These are phyloP conservation scores for Yamadazyma akitaensis DNA, from an alignment of 805 yeast species.

Conservation along the genomic window DNA sequence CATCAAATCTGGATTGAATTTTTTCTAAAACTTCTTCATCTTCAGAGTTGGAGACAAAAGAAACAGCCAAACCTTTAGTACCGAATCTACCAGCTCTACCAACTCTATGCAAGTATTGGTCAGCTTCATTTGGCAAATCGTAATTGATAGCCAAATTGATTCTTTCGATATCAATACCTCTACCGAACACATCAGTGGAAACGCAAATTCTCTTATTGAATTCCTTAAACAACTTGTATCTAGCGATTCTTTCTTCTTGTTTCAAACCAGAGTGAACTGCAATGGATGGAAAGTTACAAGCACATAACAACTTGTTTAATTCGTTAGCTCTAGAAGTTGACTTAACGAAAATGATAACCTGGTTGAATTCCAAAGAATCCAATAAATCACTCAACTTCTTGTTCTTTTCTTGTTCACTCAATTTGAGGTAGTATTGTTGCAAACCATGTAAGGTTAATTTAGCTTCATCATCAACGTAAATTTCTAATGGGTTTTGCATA, in stretches of 20 bases:
- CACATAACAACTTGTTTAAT: slow-evolving; percentile 82
- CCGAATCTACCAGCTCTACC: slow-evolving; percentile 99
- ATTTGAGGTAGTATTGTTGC: slow-evolving; percentile 92
- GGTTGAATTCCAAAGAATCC: slow-evolving; percentile 94
- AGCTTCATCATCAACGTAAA: slow-evolving; percentile 96
- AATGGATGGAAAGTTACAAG: slow-evolving; percentile 94
- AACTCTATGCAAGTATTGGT: slow-evolving; percentile 97
- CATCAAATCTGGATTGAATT: slow-evolving; percentile 97
- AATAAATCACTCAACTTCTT: slow-evolving; percentile 86
- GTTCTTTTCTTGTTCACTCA: slow-evolving; percentile 90
- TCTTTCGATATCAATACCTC: slow-evolving; percentile 99
- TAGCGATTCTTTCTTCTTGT: slow-evolving; percentile 96
- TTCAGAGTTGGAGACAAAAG: slow-evolving; percentile 79
- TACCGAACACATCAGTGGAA: slow-evolving; percentile 96
- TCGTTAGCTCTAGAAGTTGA: slow-evolving; percentile 90
- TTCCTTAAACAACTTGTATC: slow-evolving; percentile 95
- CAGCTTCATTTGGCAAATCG: slow-evolving; percentile 94
- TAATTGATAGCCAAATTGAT: slow-evolving; percentile 96
- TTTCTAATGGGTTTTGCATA: slow-evolving; percentile 96
- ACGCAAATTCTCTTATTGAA: slow-evolving; percentile 98
- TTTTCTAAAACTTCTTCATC: slow-evolving; percentile 88
- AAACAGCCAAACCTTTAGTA: slow-evolving; percentile 95
- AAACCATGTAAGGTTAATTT: slow-evolving; percentile 96
- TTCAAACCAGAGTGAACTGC: slow-evolving; percentile 94
- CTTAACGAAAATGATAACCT: slow-evolving; percentile 93